Conservation (phyloP, 108 stramenopile species). For the Cyclotella atomus region DNA sequence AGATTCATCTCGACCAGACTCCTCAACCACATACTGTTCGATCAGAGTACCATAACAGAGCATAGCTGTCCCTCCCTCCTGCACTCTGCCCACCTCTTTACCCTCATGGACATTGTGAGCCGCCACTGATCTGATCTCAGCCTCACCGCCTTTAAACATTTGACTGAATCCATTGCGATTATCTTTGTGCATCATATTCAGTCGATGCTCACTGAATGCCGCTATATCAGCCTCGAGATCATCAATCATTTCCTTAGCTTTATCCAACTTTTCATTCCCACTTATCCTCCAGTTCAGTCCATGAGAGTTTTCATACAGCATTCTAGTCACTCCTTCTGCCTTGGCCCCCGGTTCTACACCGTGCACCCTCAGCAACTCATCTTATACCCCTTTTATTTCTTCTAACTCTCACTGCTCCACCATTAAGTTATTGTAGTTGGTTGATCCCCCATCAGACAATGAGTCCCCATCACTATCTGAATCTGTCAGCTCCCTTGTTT, state of each 20-base stretch:
- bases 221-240: not conserved
- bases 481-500: not conserved
- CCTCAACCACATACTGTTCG: no score
- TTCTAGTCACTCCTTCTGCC: not conserved
- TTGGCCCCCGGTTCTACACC: not conserved
- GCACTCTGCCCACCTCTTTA: no score
- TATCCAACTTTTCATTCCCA: not conserved
- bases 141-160: constrained; percentile 1
- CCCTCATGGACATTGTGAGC: not conserved
- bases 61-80: not conserved
- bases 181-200: not conserved
- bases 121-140: not conserved
- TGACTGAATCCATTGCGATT: not conserved
- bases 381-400: not conserved
- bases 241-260: not conserved
- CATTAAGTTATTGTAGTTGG: not conserved
- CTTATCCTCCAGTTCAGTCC: not conserved
- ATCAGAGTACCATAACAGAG: not conserved
- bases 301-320: not conserved
- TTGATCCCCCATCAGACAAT: no score
- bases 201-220: not conserved
- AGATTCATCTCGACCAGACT: not conserved
- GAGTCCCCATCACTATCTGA: not conserved
- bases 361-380: not conserved
- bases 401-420: not conserved